Percentiles rank a stretch among this genome's conserved stretches.
phyloP scores from a whole-genome alignment of 345 rosid genomes.

The Salix dunnii region DNA sequence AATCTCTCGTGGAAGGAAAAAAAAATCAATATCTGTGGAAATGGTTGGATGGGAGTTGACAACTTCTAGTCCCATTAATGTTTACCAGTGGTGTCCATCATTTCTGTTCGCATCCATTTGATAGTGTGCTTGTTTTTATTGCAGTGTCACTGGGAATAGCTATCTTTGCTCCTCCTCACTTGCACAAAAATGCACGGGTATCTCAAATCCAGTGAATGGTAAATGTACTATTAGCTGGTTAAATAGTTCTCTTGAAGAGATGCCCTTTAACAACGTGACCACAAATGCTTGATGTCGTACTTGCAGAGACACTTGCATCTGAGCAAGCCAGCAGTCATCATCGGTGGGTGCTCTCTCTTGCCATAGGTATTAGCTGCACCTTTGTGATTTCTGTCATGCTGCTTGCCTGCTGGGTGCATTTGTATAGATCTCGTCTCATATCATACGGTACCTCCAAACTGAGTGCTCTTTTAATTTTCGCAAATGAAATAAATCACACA shows the following conservation, averaged over 20 bases:
- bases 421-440: conserved; percentile 63
- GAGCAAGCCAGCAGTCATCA: conserved; percentile 35
- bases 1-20: neutral
- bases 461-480: neutral
- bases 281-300: conserved; percentile 1
- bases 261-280: conserved; percentile 1
- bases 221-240: conserved; percentile 16
- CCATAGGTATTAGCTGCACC: conserved; percentile 57
- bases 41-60: neutral
- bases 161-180: conserved; percentile 60
- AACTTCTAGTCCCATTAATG: neutral
- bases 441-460: conserved; percentile 53
- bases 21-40: neutral
- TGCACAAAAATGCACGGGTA: conserved; percentile 47
- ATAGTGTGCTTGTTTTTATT: conserved; percentile 9
- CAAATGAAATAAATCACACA: neutral
- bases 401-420: conserved; percentile 70
- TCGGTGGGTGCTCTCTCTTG: conserved; percentile 62
- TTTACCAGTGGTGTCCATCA: neutral
- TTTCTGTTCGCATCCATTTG: conserved; percentile 5
- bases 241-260: neutral
- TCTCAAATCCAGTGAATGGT: conserved; percentile 59
- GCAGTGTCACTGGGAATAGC: conserved; percentile 66
- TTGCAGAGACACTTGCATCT: conserved; percentile 47
- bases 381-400: conserved; percentile 63